Evolutionary conservation across 257 asterid genomes (phyloP), one percentile per base, ranked within the genome.

Genomic region (Solanum boliviense): DNA sequence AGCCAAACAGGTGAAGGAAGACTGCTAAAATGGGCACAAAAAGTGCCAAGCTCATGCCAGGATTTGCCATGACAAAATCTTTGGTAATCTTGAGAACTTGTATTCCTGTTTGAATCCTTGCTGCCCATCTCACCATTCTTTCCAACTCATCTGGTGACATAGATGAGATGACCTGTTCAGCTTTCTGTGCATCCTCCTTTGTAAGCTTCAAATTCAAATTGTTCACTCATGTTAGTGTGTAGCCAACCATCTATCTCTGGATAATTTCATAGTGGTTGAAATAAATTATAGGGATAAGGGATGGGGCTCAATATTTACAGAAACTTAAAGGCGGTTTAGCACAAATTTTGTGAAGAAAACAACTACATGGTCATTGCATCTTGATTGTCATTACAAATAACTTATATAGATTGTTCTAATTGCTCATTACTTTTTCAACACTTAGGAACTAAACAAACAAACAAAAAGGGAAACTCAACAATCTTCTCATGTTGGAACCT

Each of bases 151-250:
- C 70, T 29, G 70, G 29, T 20, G 70, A 82, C 86, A 82, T 48
- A 31, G 86, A 82, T 48, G 70, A 82, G 86, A 82, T 48, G 29
- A 82, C 70, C 29, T 82, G 86, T 31, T 31, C 70, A 9, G 70
- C 86, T 82, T 25, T 48, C 31, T 46, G 29, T 82, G 70, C 70
- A 29, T 82, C 86, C 86, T 82, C 86, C 86, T 8, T 82, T 82
- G 86, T 48, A 82, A 82, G 70, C 86, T 82, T 82, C 86, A 82
- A 82, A 82, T 82, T 82, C 86, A 48, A 82, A 82, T 48, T 82
- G 31, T 82, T 82, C 86, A 82, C 31, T 82, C 86, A 82, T 48
- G 70, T 82, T 82, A 82, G 86, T 48, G 70, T 48, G 41, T 48
- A 44, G 15, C 12, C 65, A 81, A 27, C 31, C 62, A 48, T 82